Evolutionary conservation across 1,284 basidiomycete species (phyloP).

Genomic region (Papiliotrema fonsecae): DNA sequence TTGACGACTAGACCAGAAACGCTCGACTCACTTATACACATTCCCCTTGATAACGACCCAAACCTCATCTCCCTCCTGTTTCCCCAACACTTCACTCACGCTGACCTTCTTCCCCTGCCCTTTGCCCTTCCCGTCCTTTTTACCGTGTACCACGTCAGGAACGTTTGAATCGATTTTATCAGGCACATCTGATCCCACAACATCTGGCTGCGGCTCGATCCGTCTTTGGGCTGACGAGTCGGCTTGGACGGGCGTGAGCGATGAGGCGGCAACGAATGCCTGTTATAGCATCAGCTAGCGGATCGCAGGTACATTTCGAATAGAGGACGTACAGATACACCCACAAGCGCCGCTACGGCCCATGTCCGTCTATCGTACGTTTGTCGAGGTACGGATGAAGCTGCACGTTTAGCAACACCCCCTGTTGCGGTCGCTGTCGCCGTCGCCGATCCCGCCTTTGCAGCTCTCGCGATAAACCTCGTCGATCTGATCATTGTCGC

Average conservation of each 20-base stretch:
- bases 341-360: neutral
- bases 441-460: neutral
- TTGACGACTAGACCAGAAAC: too few relatives aligned
- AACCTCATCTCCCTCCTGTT: constrained; percentile 27
- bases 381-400: neutral
- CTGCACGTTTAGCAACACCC: neutral
- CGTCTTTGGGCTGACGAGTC: neutral
- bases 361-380: neutral
- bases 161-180: constrained; percentile 3
- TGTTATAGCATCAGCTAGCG: neutral
- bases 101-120: constrained; percentile 11
- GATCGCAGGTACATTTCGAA: neutral
- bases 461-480: neutral
- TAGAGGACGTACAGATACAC: neutral
- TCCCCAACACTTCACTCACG: constrained; percentile 30
- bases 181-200: constrained; percentile 2
- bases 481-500: neutral
- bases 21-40: constrained; percentile 39
- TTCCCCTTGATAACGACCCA: constrained; percentile 45
- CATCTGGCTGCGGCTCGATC: neutral
- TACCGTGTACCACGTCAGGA: constrained; percentile 6
- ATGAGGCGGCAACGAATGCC: neutral
- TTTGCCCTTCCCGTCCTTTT: neutral
- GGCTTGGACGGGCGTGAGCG: neutral
- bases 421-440: neutral